phyloP scores from a whole-genome alignment of 208 protist species.

The Vickermania ingenoplastis region DNA sequence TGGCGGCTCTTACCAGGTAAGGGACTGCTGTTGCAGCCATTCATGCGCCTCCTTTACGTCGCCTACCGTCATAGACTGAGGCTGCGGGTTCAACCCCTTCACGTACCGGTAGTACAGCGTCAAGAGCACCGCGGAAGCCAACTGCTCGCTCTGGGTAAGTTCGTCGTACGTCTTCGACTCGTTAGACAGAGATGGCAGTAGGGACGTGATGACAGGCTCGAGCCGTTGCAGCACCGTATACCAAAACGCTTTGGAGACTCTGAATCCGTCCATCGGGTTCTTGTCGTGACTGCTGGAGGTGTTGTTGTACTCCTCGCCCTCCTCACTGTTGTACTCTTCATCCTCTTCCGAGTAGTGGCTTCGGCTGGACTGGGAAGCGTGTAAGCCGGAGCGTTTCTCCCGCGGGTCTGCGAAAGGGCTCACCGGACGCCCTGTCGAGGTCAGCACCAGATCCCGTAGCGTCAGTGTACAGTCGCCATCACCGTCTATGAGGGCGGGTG shows the following conservation, averaged over 20 bases:
- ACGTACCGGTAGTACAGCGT: slow-evolving; percentile 12
- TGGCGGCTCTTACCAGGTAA: neutral
- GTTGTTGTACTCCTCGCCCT: slow-evolving; percentile 2
- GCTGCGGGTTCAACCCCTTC: neutral
- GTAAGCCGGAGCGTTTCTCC: neutral
- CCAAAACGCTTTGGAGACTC: slow-evolving; percentile 2
- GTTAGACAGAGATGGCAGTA: neutral
- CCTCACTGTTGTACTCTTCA: neutral
- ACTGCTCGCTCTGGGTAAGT: slow-evolving; percentile 3
- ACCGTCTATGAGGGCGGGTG: neutral
- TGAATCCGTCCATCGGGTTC: neutral
- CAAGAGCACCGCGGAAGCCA: slow-evolving; percentile 21
- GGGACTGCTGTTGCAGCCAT: slow-evolving; percentile 1
- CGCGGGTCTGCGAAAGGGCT: neutral
- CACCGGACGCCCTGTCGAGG: neutral
- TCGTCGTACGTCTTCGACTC: slow-evolving; percentile 3
- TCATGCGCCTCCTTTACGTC: slow-evolving; percentile 1
- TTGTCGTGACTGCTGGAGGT: neutral
- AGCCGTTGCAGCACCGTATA: neutral
- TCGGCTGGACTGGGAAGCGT: neutral
- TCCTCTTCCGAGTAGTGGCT: neutral
- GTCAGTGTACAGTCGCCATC: slow-evolving; percentile 1
- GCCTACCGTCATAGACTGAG: neutral
- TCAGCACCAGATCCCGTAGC: slow-evolving; percentile 2
- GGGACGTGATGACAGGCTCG: neutral